Base-by-base conservation (phyloP, 345 rosid species). In the Cochlearia excelsa region DNA sequence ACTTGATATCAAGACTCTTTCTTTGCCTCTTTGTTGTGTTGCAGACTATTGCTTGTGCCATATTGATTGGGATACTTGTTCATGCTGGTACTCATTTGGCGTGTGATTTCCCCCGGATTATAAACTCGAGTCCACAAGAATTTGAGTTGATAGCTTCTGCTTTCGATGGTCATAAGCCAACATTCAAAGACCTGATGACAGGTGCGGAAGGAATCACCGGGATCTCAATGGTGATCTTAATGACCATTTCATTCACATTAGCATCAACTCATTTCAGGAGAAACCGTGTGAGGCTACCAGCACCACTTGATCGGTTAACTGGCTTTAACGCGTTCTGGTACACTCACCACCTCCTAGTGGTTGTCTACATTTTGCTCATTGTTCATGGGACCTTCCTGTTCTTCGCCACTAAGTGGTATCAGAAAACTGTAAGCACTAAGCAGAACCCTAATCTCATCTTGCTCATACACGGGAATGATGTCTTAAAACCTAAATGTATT, bases 321-420 rank as follows among this genome's bases (percentile, higher is more conserved):
- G 99, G 99, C 29, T 93, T 86, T 75, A 93, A 93, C 48, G 93
- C 99, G 10, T 93, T 93, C 68, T 93, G 99, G 99, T 93, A 93
- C 62, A 81, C 97, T 54, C 99, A 93, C 70, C 99, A 93, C 63
- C 87, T 93, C 54, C 74, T 86, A 2, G 85, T 75, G 26, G 38
- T 93, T 38, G 95, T 93, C 78, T 93, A 93, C 57, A 66, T 83
- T 47, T 58, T 89, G 81, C 88, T 93, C 46, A 73, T 83, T 9
- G 77, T 83, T 52, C 99, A 93, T 16, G 97, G 97, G 46, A 76
- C 70, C 66, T 85, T 89, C 81, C 51, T 89, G 71, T 84, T 39
- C 85, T 75, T 93, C 27, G 74, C 65, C 5, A 80, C 76, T 63
- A 50, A 75, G 58, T 89, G 97, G 97, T 78, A 78, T 68, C 75